Evolutionary conservation across 2,329 filamentous ascomycete genomes (phyloP), one percentile per base, ranked within the genome.

Genomic region (Diaporthe sp.): DNA sequence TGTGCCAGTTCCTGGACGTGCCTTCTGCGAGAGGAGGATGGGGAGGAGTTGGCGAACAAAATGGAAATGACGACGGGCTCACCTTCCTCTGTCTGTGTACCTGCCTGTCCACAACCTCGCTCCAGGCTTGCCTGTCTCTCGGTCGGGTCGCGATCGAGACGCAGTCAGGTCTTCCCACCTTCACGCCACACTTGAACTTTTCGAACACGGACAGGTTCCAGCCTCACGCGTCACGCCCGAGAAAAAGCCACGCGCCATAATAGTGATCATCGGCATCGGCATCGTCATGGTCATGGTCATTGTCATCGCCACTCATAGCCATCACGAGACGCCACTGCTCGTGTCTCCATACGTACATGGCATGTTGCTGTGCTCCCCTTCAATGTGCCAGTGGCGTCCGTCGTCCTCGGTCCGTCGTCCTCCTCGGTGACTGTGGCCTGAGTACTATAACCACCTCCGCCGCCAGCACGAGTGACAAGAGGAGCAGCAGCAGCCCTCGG

Each of bases 241-340:
- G 25, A n/a, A 3, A 25, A 51, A 34, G 62, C 62, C 62, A 67
- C 44, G 12, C 44, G 31, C 34, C 65, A 42, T 37, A 9, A 22
- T 49, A 9, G 17, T 9, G 19, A 49, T 22, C 44, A 49, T 44
- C 42, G 42, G 10, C 25, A 65, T 19, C 17, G 22, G 7, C 25
- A 31, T 53, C n/a, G 42, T 28, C 42, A 65, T 13, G 8, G 31
- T 19, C 22, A 42, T 22, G 19, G 49, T 69, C 62, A 51, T 68
- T 37, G 9, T 37, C 46, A 55, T 55, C 34, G 62, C 31, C 44
- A 68, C 65, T 68, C 46, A 49, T 9, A 8, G n/a, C 53, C 34
- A 68, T 53, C 65, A 68, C 65, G 31, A 28, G 46, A 68, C 62
- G 46, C 62, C 62, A 53, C 62, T 53, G 62, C 62, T 68, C 46